These are phyloP conservation scores for Schwanniomyces yamadae DNA, from an alignment of 805 yeast species.

Conservation along the genomic window DNA sequence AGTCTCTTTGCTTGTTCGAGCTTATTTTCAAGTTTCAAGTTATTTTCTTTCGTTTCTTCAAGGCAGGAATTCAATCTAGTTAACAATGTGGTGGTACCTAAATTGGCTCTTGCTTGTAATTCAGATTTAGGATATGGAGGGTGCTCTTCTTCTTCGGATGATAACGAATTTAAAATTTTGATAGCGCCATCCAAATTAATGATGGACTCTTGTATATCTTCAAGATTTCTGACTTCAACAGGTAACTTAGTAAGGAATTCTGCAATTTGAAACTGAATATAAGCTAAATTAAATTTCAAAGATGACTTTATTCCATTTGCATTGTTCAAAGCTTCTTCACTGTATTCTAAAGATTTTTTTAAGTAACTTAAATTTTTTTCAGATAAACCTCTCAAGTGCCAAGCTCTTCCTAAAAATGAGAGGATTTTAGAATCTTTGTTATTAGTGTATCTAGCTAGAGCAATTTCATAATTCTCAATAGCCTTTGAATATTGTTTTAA, in stretches of 20 bases:
- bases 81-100: conserved; percentile 75
- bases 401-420: conserved; percentile 79
- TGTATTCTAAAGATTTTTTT: conserved; percentile 59
- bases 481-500: conserved; percentile 81
- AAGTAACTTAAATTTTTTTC: conserved; percentile 66
- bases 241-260: conserved; percentile 68
- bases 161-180: conserved; percentile 53
- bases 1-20: conserved; percentile 70
- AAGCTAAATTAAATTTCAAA: conserved; percentile 78
- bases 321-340: conserved; percentile 52
- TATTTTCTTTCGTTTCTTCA: conserved; percentile 70
- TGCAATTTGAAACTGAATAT: conserved; percentile 82
- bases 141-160: conserved; percentile 49
- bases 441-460: conserved; percentile 62
- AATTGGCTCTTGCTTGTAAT: conserved; percentile 78
- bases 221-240: conserved; percentile 56
- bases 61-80: conserved; percentile 69
- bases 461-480: conserved; percentile 84
- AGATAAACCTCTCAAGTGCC: conserved; percentile 74
- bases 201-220: conserved; percentile 58
- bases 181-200: conserved; percentile 64
- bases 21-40: conserved; percentile 54
- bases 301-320: conserved; percentile 36
- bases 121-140: conserved; percentile 82
- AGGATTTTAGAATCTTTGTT: conserved; percentile 64